Percentiles rank a stretch among this genome's conserved stretches.
Conservation (phyloP, 1,284 basidiomycete species). For the Singerocomus rubriflavus region DNA sequence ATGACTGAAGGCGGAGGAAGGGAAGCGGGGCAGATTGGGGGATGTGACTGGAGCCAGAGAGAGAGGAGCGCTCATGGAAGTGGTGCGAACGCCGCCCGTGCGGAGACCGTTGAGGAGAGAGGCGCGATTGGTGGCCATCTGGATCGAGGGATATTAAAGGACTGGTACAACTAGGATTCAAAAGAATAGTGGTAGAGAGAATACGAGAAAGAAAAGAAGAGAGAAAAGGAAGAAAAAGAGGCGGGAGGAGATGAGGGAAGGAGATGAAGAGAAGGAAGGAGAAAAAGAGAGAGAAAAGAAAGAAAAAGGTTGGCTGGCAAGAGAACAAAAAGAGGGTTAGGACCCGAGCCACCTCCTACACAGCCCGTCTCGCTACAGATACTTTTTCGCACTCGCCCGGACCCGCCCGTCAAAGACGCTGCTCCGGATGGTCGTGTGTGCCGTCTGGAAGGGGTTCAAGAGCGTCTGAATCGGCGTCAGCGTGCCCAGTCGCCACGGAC, state of each 20-base stretch:
- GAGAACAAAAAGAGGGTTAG: conserved; percentile 17
- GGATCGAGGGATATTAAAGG: conserved; percentile 46
- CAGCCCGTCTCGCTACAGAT: conserved; percentile 42
- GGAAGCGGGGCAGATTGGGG: conserved; percentile 51
- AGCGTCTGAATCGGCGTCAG: conserved; percentile 54
- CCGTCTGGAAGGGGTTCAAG: conserved; percentile 91
- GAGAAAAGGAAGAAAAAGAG: neutral
- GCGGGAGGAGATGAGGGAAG: neutral
- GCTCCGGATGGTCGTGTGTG: conserved; percentile 80
- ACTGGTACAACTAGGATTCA: conserved; percentile 32
- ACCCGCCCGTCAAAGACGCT: conserved; percentile 79
- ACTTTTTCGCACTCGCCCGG: conserved; percentile 81
- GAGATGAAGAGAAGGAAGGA: no score
- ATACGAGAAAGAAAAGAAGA: conserved; percentile 13
- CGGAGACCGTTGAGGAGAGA: conserved; percentile 81
- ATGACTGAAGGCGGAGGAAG: conserved; percentile 40
- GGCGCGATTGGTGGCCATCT: conserved; percentile 63
- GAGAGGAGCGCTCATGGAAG: conserved; percentile 60
- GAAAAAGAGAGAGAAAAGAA: no score
- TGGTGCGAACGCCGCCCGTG: conserved; percentile 78
- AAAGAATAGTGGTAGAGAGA: conserved; percentile 19
- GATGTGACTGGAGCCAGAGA: conserved; percentile 61
- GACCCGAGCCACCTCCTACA: conserved; percentile 22
- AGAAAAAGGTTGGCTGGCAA: conserved; percentile 4
- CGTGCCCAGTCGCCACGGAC: neutral